Evolutionary conservation across 2,329 filamentous ascomycete genomes (phyloP), one percentile per base, ranked within the genome.

Genomic region (Phialophora macrospora): DNA sequence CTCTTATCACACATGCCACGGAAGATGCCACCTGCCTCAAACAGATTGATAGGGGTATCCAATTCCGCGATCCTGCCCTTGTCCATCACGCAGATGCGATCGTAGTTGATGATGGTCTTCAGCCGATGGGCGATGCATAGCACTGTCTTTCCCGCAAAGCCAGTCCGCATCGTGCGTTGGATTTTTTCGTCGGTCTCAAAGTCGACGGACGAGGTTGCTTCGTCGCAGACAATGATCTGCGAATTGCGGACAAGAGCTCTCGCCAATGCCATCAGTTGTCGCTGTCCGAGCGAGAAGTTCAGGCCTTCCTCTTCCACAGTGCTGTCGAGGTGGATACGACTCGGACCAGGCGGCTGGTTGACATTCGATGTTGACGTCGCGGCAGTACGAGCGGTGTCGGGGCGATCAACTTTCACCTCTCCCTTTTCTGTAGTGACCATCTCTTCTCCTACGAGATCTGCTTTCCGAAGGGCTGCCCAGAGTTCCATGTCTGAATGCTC

Each of bases 101-200:
- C 94, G 77, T 98, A 98, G 30, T 89, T 88, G 68, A 98, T 90
- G 69, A 99, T 97, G 0, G 95, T 98, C 74, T 92, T 90, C 73
- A 98, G 82, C 4, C 94, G 85, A 78, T 98, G 94, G 5, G 94
- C 94, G 76, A 98, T 97, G 78, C 93, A 97, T 24, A 98, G 81
- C 55, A 98, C 80, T 2, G 94, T 97, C 82, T 90, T 92, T 65
- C 93, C 93, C 61, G 85, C 84, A 82, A 98, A 98, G 0, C 89
- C 93, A 0, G 85, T 84, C 0, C 91, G 89, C 78, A 98, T 97
- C 3, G 93, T 96, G 62, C 83, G 82, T 78, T 98, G 94, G 75
- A 98, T 97, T 84, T 95, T 96, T 78, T 92, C 90, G 75, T 99
- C 95, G 2, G 94, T 98, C 75, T 97, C 94, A 83, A 97, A 95